Conservation (phyloP, 352 stramenopile species). For the Globisporangium cystogenes region DNA sequence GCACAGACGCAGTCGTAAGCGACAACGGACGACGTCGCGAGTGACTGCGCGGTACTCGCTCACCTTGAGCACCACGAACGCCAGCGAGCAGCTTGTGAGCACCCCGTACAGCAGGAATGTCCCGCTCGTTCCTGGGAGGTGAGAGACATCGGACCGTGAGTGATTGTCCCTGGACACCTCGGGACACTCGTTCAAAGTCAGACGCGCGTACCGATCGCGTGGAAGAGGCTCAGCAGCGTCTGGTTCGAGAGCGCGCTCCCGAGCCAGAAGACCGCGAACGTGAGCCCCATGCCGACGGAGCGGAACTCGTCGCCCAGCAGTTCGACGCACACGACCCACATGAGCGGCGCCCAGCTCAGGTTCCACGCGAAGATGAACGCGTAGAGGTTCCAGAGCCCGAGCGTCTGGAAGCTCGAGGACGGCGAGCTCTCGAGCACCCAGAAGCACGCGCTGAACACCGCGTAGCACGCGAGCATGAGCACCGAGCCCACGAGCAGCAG, state of each 20-base stretch:
- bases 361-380: conserved; percentile 74
- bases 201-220: conserved; percentile 26
- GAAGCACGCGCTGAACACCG: conserved; percentile 49
- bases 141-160: neutral
- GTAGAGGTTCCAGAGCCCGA: conserved; percentile 63
- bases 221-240: conserved; percentile 57
- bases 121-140: conserved; percentile 19
- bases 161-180: neutral
- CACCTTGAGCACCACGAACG: conserved; percentile 55
- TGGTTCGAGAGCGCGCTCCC: conserved; percentile 63
- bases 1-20: neutral
- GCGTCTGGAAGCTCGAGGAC: conserved; percentile 19
- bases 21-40: neutral
- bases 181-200: neutral
- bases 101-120: conserved; percentile 54
- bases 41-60: neutral
- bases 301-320: conserved; percentile 59
- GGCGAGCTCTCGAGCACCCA: conserved; percentile 24
- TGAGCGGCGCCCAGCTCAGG: conserved; percentile 66
- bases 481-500: conserved; percentile 51
- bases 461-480: conserved; percentile 45
- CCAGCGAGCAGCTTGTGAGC: conserved; percentile 34
- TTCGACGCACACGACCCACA: conserved; percentile 72
- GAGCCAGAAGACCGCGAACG: conserved; percentile 69
- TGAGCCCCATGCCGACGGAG: conserved; percentile 68